Evolutionary conservation across 2,329 filamentous ascomycete genomes (phyloP).

Genomic region (Akanthomyces muscarius): DNA sequence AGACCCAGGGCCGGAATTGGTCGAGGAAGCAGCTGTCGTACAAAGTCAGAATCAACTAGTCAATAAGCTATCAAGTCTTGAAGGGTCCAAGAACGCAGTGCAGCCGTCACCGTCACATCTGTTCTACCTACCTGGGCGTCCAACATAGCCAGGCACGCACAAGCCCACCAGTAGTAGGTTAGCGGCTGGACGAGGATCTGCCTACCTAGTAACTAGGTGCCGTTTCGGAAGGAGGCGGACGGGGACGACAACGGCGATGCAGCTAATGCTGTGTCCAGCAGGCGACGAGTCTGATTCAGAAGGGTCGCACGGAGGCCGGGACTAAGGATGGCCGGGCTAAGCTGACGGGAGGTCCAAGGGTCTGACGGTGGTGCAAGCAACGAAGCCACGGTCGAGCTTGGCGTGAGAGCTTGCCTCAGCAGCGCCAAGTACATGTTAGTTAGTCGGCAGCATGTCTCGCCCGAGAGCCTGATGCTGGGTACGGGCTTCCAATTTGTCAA

Average conservation of each 20-base stretch:
- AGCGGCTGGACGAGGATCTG: not conserved
- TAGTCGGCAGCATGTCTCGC: not conserved
- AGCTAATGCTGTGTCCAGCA: not conserved
- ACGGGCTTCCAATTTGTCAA: too few species aligned
- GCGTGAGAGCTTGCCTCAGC: not conserved
- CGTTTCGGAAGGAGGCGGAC: conserved; percentile 6
- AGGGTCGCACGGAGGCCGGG: not conserved
- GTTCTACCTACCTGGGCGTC: too few species aligned
- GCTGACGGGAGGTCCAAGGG: too few species aligned
- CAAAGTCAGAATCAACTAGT: not conserved
- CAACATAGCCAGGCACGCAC: not conserved
- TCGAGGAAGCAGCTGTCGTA: not conserved
- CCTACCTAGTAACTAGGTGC: not conserved
- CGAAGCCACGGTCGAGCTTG: not conserved
- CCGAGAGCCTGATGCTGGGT: not conserved
- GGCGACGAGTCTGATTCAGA: not conserved
- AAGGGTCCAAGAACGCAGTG: not conserved
- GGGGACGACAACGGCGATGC: conserved; percentile 1
- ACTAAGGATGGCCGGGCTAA: too few species aligned
- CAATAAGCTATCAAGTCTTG: not conserved
- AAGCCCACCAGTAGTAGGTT: not conserved
- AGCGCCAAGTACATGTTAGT: not conserved
- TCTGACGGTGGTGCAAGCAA: too few species aligned
- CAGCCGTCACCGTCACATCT: not conserved
- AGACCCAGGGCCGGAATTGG: not conserved